Base-by-base conservation (phyloP, 805 yeast species). In the Wickerhamomyces hampshirensis region DNA sequence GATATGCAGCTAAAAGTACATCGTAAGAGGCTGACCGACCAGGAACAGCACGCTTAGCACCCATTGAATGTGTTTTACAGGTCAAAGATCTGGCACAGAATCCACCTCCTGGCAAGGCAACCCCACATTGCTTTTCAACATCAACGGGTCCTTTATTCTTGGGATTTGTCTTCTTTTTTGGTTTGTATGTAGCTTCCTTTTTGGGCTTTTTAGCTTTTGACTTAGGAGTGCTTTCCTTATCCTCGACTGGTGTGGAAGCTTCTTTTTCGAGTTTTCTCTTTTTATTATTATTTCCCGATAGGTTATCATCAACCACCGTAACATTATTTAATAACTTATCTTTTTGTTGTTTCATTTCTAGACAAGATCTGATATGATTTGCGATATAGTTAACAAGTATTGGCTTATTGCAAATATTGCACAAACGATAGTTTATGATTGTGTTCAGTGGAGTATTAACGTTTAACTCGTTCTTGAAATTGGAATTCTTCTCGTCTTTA, bases 31-130 rank as follows among this genome's bases (percentile, higher is more conserved):
- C 89, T 24, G 95, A 80, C 50, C 98, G 73, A 9, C 98, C 98
- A 13, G 77, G 79, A 15, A 93, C 98, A 1, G 96, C 89, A 50
- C 98, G 75, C 53, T 93, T 93, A 18, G 97, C 96, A 23, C 97
- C 97, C 96, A 93, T 89, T 2, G 98, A 86, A 61, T 93, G 98
- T 0, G 97, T 88, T 57, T 93, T 93, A 70, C 98, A 93, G 0
- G 98, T 93, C 42, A 93, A 68, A 0, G 97, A 88, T 34, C 98
- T 72, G 5, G 97, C 97, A 68, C 98, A 93, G 48, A 79, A 82
- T 0, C 94, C 95, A n/a, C 97, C 98, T 46, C 82, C 84, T 0
- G 96, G 88, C 42, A 93, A 65, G 6, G 86, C 84, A 10, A 93
- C 98, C 59, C 98, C 98, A 69, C 98, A 93, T 62, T 93, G 98